Evolutionary conservation across 768 basidiomycete species (phyloP).

Genomic region (Boletus vinaceobasis): DNA sequence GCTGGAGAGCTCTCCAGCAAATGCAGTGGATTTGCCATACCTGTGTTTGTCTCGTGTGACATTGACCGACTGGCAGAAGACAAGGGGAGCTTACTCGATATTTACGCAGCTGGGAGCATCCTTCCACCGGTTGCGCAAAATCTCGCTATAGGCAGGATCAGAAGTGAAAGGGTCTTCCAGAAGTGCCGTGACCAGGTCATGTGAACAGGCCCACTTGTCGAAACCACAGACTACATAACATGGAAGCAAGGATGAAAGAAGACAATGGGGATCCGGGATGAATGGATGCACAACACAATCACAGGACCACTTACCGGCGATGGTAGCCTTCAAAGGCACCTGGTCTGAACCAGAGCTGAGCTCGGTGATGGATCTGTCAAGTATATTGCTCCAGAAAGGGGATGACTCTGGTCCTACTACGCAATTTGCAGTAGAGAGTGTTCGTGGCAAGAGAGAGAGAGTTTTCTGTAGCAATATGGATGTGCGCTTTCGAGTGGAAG

Average conservation of each 20-base stretch:
- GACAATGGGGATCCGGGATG: background rate
- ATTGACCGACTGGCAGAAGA: background rate
- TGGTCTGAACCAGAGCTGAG: conserved; percentile 33
- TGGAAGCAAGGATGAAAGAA: background rate
- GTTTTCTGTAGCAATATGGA: conserved; percentile 52
- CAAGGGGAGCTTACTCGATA: conserved; percentile 23
- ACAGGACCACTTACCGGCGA: conserved; percentile 43
- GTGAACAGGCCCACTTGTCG: conserved; percentile 51
- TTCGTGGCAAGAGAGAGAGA: conserved; percentile 42
- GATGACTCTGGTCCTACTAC: conserved; percentile 29
- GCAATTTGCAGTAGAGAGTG: conserved; percentile 30
- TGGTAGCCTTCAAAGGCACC: conserved; percentile 36
- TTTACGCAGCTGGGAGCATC: conserved; percentile 23
- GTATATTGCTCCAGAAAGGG: conserved; percentile 46
- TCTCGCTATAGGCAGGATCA: conserved; percentile 41
- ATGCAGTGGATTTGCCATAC: conserved; percentile 22
- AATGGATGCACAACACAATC: background rate
- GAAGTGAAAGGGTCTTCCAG: conserved; percentile 67
- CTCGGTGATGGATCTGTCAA: conserved; percentile 33
- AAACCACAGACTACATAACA: conserved; percentile 49
- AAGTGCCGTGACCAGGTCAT: conserved; percentile 64
- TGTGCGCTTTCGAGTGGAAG: conserved; percentile 26
- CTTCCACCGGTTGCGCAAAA: conserved; percentile 51
- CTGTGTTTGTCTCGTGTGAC: conserved; percentile 8
- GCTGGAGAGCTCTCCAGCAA: conserved; percentile 33